Percentiles rank a stretch among this genome's conserved stretches.
Evolutionary conservation across 2,329 filamentous ascomycete species (phyloP).

Genomic region (Boeremia exigua): DNA sequence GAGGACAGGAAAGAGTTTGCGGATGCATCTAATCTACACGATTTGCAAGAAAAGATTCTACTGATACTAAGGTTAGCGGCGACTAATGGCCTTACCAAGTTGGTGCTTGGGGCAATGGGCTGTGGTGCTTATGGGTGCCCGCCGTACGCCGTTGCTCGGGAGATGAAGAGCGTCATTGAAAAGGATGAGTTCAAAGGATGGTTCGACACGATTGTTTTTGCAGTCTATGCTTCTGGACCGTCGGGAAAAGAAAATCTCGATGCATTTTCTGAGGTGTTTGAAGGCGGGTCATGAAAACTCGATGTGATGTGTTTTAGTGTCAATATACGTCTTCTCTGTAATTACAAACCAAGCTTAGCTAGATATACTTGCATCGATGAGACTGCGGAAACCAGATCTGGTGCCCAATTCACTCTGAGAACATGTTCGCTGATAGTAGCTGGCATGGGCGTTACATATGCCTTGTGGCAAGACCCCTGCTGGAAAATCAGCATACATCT

Average conservation of each 20-base stretch:
- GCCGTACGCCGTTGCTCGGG: slow-evolving; percentile 21
- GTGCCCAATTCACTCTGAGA: too few relatives aligned
- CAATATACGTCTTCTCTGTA: too few relatives aligned
- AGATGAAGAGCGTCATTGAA: slow-evolving; percentile 26
- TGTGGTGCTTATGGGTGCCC: slow-evolving; percentile 33
- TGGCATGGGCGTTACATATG: too few relatives aligned
- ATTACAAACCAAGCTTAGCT: too few relatives aligned
- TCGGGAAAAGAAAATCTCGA: slow-evolving; percentile 19
- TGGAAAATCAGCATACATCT: too few relatives aligned
- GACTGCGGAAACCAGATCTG: too few relatives aligned
- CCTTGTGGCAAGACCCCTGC: too few relatives aligned
- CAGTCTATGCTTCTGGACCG: slow-evolving; percentile 24
- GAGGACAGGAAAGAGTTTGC: slow-evolving; percentile 16
- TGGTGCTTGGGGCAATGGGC: slow-evolving; percentile 34
- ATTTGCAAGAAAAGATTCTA: slow-evolving; percentile 28
- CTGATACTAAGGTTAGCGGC: slow-evolving; percentile 28
- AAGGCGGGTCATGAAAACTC: not conserved
- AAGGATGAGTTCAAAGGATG: slow-evolving; percentile 28
- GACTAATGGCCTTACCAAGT: slow-evolving; percentile 18
- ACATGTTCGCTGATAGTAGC: too few relatives aligned
- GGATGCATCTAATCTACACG: slow-evolving; percentile 6
- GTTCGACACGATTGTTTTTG: slow-evolving; percentile 28
- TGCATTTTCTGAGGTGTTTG: slow-evolving; percentile 18
- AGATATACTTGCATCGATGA: too few relatives aligned
- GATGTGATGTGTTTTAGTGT: too few relatives aligned